Evolutionary conservation across 352 stramenopile genomes (phyloP), one percentile per base, ranked within the genome.

Genomic region (Phytophthora pluvialis): DNA sequence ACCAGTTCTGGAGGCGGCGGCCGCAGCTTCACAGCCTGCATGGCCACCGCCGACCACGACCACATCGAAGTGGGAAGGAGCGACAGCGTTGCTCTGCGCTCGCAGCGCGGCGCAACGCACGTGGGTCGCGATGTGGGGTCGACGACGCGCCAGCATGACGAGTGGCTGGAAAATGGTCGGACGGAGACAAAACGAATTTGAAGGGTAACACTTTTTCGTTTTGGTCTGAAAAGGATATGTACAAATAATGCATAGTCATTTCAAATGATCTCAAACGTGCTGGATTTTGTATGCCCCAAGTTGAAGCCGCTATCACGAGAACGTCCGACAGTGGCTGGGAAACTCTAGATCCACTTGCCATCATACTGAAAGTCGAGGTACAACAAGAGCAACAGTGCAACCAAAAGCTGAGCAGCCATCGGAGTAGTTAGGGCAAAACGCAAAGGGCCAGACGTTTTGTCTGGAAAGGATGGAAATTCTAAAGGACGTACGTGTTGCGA

Each of bases 1-100:
- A 88, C 79, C 79, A 51, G 80, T 77, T 59, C 76, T 69, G 13
- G 78, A 82, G 5, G 80, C 77, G 5, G 80, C 76, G 0, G 80
- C 76, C 5, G 80, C 80, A 54, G 80, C 80, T 60, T 89, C 80
- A 15, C 80, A 89, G 51, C 80, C 80, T 9, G 80, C 80, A 58
- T 89, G 80, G 3, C 80, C 80, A 39, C 80, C 80, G 13, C 80
- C 80, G 12, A 89, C 75, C 4, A 89, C 78, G n/a, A 89, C 50
- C 21, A 89, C 80, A 45, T 89, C 80, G 44, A 80, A 88, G 15
- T 66, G 60, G 16, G 33, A 49, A 57, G 52, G 58, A 29, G 13
- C 13, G 5, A 48, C 36, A 21, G 31, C 39, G 42, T 36, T 72
- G 31, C 51, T 70, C 21, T 64, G 38, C 4, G 57, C 42, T 40